Conservation (phyloP, 1,284 basidiomycete species). For the Melampsora americana region DNA sequence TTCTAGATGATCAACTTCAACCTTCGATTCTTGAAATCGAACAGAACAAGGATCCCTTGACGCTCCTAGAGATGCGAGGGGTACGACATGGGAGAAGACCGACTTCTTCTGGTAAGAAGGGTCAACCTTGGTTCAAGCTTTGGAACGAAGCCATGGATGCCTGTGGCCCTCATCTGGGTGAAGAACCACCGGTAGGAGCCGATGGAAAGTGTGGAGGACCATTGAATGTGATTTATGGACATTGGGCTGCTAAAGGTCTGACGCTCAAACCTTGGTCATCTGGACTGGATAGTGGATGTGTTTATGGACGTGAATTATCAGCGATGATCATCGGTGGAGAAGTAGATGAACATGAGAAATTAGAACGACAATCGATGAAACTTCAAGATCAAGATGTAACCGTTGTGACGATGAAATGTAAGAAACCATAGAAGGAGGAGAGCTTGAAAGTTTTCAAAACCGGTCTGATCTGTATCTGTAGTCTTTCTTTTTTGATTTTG, state of each 20-base stretch:
- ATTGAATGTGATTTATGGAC: conserved; percentile 32
- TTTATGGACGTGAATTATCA: conserved; percentile 26
- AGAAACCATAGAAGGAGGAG: no score
- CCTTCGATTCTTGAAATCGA: conserved; percentile 5
- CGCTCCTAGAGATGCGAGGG: conserved; percentile 33
- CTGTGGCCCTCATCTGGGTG: background rate
- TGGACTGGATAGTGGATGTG: conserved; percentile 36
- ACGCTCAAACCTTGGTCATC: conserved; percentile 27
- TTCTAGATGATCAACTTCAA: background rate
- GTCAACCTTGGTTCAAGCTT: conserved; percentile 36
- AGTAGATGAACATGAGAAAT: background rate
- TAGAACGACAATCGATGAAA: background rate
- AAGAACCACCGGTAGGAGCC: background rate
- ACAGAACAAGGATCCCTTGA: conserved; percentile 31
- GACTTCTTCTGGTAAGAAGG: conserved; percentile 10
- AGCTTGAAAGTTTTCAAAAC: no score
- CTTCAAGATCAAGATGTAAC: background rate
- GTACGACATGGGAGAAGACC: conserved; percentile 11
- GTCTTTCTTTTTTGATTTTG: no score
- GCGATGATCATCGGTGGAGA: conserved; percentile 22
- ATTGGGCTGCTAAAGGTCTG: conserved; percentile 43
- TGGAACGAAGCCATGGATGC: conserved; percentile 35
- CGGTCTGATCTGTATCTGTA: no score
- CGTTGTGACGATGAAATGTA: background rate
- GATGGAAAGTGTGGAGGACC: conserved; percentile 10